Evolutionary conservation across 495 filamentous ascomycete species (phyloP).

Genomic region (Penicillium chermesinum): DNA sequence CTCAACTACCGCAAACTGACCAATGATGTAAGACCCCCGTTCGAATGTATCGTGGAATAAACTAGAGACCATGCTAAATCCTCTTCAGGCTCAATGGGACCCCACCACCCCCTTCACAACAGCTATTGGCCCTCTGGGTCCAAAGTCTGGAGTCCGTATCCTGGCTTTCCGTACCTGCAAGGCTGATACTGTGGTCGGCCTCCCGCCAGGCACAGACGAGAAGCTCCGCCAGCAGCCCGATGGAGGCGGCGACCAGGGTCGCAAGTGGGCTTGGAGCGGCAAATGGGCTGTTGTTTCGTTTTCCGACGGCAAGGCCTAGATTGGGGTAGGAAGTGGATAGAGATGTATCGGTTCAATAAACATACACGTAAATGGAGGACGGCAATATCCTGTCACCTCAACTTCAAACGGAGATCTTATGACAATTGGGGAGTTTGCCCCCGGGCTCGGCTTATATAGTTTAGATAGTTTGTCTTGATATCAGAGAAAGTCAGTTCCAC

Average conservation of each 20-base stretch:
- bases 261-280: slow-evolving; percentile 96
- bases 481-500: too few species aligned
- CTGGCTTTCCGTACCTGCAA: slow-evolving; percentile 91
- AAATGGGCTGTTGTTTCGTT: slow-evolving; percentile 97
- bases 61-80: slow-evolving; percentile 9
- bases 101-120: slow-evolving; percentile 78
- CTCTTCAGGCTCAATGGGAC: slow-evolving; percentile 68
- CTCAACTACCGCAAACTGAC: slow-evolving; percentile 91
- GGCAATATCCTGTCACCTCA: too few species aligned
- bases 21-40: slow-evolving; percentile 62
- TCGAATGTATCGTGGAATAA: background rate
- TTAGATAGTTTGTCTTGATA: too few species aligned
- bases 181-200: slow-evolving; percentile 88
- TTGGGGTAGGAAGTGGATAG: too few species aligned
- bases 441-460: too few species aligned
- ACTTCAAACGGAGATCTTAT: too few species aligned
- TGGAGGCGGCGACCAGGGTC: slow-evolving; percentile 61
- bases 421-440: too few species aligned
- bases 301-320: slow-evolving; percentile 60
- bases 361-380: background rate
- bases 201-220: slow-evolving; percentile 77
- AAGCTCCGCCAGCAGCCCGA: slow-evolving; percentile 60
- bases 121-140: slow-evolving; percentile 83
- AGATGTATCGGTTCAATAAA: background rate
- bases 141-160: slow-evolving; percentile 70